A percentile compares a stretch with the other conserved stretches of the same genome.
Conservation (phyloP, 2,329 filamentous ascomycete species). For the Stagonosporopsis chrysanthemi region DNA sequence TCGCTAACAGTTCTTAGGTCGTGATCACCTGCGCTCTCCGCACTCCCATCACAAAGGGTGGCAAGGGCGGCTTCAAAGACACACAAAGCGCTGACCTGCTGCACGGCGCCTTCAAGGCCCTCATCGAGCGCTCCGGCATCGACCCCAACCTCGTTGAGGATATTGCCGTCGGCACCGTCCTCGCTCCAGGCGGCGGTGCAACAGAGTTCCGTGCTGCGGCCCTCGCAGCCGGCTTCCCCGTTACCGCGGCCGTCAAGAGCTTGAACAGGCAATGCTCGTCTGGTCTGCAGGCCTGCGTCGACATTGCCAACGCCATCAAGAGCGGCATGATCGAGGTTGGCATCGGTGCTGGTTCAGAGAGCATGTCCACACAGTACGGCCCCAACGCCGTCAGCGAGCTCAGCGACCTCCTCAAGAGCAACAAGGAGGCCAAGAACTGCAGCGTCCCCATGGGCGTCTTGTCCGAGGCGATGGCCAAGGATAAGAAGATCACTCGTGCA, state of each 20-base stretch:
- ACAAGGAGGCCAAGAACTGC: conserved; percentile 89
- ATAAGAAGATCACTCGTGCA: conserved; percentile 73
- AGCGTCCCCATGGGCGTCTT: conserved; percentile 96
- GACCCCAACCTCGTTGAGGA: conserved; percentile 90
- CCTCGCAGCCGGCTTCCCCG: conserved; percentile 89
- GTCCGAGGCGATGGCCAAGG: conserved; percentile 94
- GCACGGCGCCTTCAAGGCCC: conserved; percentile 78
- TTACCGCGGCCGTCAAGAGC: conserved; percentile 80
- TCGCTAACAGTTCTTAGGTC: conserved; percentile 54
- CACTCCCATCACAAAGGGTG: conserved; percentile 90
- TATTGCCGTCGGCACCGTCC: conserved; percentile 87
- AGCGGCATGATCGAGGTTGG: conserved; percentile 94
- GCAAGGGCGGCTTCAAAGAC: conserved; percentile 95
- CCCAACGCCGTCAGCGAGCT: conserved; percentile 90
- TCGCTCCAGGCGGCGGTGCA: conserved; percentile 90
- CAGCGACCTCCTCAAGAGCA: conserved; percentile 82
- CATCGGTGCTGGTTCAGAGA: conserved; percentile 93
- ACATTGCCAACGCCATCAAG: conserved; percentile 92
- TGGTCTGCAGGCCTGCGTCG: conserved; percentile 89
- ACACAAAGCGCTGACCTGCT: conserved; percentile 87
- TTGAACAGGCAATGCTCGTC: conserved; percentile 95
- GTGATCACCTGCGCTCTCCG: conserved; percentile 93
- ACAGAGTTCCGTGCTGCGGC: conserved; percentile 96
- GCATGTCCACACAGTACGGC: conserved; percentile 92
- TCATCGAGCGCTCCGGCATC: conserved; percentile 86